Percentiles rank a stretch among this genome's conserved stretches.
Evolutionary conservation across 139 green algal genomes (phyloP).

Genomic region (Coccomyxa sp.): DNA sequence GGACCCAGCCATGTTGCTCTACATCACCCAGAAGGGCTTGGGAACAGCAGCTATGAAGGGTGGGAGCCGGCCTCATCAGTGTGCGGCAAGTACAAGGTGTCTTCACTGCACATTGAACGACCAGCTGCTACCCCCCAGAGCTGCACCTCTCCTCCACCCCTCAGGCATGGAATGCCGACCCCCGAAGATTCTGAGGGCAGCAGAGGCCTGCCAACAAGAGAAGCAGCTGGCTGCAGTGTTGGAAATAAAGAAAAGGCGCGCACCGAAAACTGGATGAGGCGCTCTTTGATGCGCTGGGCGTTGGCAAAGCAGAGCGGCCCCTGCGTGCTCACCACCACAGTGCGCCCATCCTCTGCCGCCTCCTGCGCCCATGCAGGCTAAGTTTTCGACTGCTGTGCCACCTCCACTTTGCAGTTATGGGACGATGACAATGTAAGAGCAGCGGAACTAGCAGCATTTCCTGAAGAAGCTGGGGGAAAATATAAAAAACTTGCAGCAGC

Average conservation of each 20-base stretch:
- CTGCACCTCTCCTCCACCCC: background rate
- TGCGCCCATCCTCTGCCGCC: slow-evolving; percentile 11
- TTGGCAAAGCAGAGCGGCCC: slow-evolving; percentile 54
- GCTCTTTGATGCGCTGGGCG: slow-evolving; percentile 27
- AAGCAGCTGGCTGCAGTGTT: background rate
- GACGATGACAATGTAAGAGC: no score
- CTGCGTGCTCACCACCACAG: slow-evolving; percentile 40
- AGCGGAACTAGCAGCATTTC: no score
- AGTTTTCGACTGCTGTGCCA: no score
- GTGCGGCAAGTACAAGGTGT: no score
- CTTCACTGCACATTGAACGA: background rate
- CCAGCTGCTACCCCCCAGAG: background rate
- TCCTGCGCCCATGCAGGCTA: background rate
- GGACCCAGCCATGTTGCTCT: no score
- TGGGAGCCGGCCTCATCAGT: no score
- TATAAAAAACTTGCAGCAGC: no score
- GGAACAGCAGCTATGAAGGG: no score
- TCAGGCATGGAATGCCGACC: background rate
- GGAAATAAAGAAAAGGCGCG: background rate
- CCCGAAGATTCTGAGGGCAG: background rate
- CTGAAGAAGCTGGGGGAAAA: no score
- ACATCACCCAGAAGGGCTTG: no score
- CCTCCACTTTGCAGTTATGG: no score
- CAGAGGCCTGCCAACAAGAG: background rate
- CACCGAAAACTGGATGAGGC: slow-evolving; percentile 6